phyloP scores from a whole-genome alignment of 768 basidiomycete genomes.

The Rickenella mellea region DNA sequence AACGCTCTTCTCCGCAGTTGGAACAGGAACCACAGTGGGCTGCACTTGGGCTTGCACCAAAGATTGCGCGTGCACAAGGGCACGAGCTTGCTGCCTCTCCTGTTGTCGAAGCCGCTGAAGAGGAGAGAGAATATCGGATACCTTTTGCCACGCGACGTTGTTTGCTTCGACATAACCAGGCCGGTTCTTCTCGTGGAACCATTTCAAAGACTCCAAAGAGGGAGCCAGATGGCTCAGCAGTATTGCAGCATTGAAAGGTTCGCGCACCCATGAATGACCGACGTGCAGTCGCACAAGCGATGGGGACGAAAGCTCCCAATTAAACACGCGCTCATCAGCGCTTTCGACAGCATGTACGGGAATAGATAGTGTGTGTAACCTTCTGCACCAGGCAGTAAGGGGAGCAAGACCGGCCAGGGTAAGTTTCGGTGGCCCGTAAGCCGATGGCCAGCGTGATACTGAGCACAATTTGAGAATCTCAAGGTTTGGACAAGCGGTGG shows the following conservation, averaged over 20 bases:
- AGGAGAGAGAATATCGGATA: constrained; percentile 61
- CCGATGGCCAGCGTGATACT: constrained; percentile 50
- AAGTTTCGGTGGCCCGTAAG: constrained; percentile 43
- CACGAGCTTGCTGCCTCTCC: constrained; percentile 39
- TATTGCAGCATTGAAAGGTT: constrained; percentile 62
- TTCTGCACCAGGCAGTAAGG: constrained; percentile 47
- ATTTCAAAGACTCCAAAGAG: constrained; percentile 56
- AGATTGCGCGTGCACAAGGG: constrained; percentile 17
- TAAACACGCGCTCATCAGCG: constrained; percentile 32
- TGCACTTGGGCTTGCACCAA: constrained; percentile 11
- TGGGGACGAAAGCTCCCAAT: constrained; percentile 45
- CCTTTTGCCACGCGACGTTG: constrained; percentile 59
- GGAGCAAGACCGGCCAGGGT: constrained; percentile 54
- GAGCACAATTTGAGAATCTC: constrained; percentile 64
- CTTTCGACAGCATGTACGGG: constrained; percentile 52
- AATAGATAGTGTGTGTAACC: constrained; percentile 54
- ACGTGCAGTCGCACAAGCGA: constrained; percentile 64
- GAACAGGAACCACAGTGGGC: too few species aligned
- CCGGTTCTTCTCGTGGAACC: constrained; percentile 74
- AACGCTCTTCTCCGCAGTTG: constrained; percentile 34
- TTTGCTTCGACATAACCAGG: constrained; percentile 59
- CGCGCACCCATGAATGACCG: constrained; percentile 64
- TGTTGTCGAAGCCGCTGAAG: constrained; percentile 55
- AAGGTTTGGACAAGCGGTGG: constrained; percentile 55
- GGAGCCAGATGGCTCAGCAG: constrained; percentile 75